Evolutionary conservation across 2,329 filamentous ascomycete genomes (phyloP), one percentile per base, ranked within the genome.

Genomic region (Penicillium occitanis): DNA sequence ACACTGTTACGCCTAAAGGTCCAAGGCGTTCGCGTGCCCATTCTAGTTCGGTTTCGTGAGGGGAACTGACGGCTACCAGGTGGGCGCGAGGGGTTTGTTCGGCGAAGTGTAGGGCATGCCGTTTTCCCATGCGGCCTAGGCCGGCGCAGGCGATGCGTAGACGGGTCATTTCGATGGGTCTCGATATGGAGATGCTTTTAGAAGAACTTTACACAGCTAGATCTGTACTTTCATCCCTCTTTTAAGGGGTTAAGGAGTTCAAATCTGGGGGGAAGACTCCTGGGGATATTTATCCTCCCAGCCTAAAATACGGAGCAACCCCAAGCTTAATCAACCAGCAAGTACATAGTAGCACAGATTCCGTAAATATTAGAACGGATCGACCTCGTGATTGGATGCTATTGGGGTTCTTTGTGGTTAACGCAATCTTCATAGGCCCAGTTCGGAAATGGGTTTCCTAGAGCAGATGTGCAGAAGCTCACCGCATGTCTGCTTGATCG

Each of bases 91-190:
- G 82, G 17, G 79, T 81, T 59, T 78, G 76, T 69, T 82, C 73
- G 40, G 84, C 73, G 68, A 84, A 81, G 70, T 84, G 84, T 17
- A 80, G 71, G 14, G 82, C 83, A 72, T 85, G 83, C 22, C 81
- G 79, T 66, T 81, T 80, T 65, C 78, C 83, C 80, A 85, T 84
- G 65, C 82, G 81, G 65, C 83, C 82, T 40, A 84, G 80, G 57
- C 83, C 82, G 50, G 80, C 81, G 58, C 81, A 81, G 60, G 78
- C 83, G 67, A 84, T 73, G 66, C 81, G 78, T 66, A 83, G 73
- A 70, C 73, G 37, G 55, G n/a, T 42, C 37, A 35, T 40, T 59
- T 25, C 40, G 19, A 19, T 19, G 19, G 19, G 19, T 19, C 19
- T 19, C 19, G 28, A 3, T 55, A 5, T 19, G 11, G 5, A 3